These are phyloP conservation scores for Calvatia gigantea DNA, from an alignment of 768 basidiomycete species.

Conservation along the genomic window DNA sequence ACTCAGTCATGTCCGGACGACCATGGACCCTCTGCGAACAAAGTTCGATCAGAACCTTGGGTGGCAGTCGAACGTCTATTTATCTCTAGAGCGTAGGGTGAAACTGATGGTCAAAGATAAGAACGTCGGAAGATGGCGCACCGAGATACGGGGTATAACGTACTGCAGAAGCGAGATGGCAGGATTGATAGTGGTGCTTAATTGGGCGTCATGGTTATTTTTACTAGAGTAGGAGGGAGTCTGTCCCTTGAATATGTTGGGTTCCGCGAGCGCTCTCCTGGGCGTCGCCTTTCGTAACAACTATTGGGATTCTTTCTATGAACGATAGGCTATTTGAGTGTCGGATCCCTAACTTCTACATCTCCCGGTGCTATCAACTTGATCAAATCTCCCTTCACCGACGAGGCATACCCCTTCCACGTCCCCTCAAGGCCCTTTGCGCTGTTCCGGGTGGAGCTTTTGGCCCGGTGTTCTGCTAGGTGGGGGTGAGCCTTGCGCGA, in stretches of 20 bases:
- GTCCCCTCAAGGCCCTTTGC: conserved; percentile 78
- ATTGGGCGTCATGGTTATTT: not conserved
- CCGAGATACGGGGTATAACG: conserved; percentile 11
- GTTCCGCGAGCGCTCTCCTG: not conserved
- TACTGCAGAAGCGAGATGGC: conserved; percentile 13
- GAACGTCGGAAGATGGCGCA: not conserved
- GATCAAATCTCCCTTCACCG: conserved; percentile 38
- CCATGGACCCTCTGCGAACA: too few relatives aligned
- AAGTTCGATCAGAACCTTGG: too few relatives aligned
- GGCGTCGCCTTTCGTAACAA: not conserved
- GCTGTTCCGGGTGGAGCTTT: conserved; percentile 90
- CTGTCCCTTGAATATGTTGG: not conserved
- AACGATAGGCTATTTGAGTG: not conserved
- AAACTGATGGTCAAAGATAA: not conserved
- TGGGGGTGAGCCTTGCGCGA: conserved; percentile 18
- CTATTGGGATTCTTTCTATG: not conserved
- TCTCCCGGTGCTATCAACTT: conserved; percentile 5
- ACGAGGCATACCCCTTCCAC: conserved; percentile 80
- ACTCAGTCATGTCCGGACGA: too few relatives aligned
- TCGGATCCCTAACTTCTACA: not conserved
- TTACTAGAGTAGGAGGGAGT: not conserved
- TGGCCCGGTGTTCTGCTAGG: conserved; percentile 78
- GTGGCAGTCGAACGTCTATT: conserved; percentile 1
- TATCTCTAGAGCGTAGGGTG: not conserved
- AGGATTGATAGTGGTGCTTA: conserved; percentile 14